Evolutionary conservation across 2,329 filamentous ascomycete genomes (phyloP).

Genomic region (Plectosphaerella plurivora): DNA sequence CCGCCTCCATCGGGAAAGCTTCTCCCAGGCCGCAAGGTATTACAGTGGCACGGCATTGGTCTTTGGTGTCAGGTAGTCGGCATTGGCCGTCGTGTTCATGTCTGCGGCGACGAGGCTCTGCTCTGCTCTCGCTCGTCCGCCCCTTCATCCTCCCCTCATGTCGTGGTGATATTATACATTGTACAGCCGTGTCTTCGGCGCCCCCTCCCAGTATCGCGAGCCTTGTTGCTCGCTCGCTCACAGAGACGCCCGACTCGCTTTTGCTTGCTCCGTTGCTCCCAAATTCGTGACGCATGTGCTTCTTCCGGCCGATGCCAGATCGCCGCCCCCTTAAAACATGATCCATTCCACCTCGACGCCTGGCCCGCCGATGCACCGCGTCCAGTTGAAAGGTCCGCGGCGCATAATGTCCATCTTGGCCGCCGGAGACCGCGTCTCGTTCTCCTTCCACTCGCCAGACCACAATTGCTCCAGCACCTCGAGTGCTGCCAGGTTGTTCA

Average conservation of each 20-base stretch:
- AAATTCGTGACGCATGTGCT: background rate
- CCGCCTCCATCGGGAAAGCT: too few relatives aligned
- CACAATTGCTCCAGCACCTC: slow-evolving; percentile 84
- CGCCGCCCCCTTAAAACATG: slow-evolving; percentile 47
- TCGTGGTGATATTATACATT: background rate
- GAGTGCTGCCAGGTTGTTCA: slow-evolving; percentile 84
- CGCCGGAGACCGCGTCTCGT: slow-evolving; percentile 26
- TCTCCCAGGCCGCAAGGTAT: too few relatives aligned
- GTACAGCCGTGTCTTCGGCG: background rate
- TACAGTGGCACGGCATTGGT: background rate
- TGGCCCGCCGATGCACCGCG: slow-evolving; percentile 50
- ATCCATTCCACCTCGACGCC: slow-evolving; percentile 61
- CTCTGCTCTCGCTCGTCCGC: background rate
- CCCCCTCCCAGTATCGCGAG: background rate
- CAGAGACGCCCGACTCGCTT: background rate
- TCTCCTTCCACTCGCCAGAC: slow-evolving; percentile 49
- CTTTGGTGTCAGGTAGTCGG: background rate
- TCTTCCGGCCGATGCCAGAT: background rate
- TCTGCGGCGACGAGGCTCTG: background rate
- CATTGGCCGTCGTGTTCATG: background rate
- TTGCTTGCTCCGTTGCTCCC: background rate
- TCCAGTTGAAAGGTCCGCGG: slow-evolving; percentile 54
- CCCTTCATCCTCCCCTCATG: background rate
- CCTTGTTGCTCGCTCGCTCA: background rate
- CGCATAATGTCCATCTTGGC: slow-evolving; percentile 29